These are phyloP conservation scores for Medicago arabica DNA, from an alignment of 306 rosid species.

Conservation along the genomic window DNA sequence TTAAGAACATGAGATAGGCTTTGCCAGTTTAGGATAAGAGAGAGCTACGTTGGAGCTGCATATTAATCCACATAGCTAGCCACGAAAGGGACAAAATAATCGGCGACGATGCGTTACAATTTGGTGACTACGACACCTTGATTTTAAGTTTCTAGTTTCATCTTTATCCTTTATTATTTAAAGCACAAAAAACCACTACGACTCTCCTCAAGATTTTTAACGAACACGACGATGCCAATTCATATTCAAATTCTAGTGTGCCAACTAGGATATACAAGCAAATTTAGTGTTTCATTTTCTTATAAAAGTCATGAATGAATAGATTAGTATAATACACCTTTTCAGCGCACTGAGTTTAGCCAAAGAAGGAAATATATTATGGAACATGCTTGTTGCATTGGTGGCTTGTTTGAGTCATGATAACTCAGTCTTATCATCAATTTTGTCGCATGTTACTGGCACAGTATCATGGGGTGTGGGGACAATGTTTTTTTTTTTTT, in stretches of 20 bases:
- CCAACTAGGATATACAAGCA: neutral
- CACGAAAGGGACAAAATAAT: conserved; percentile 37
- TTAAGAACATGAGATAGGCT: too few relatives aligned
- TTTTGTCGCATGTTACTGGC: neutral
- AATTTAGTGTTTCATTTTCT: neutral
- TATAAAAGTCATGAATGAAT: neutral
- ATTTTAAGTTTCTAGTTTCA: conserved; percentile 3
- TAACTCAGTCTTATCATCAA: neutral
- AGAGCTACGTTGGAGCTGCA: neutral
- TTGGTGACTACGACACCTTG: neutral
- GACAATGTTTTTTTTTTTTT: neutral
- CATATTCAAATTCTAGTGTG: neutral
- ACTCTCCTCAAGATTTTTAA: conserved; percentile 1
- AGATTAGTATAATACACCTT: neutral
- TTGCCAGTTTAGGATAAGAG: conserved; percentile 34
- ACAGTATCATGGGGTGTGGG: neutral
- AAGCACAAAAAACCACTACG: conserved; percentile 1
- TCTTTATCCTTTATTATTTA: conserved; percentile 36
- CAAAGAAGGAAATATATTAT: neutral
- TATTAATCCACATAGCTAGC: neutral
- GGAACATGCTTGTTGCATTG: neutral
- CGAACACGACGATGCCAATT: neutral
- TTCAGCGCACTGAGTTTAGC: neutral
- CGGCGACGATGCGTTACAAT: conserved; percentile 59
- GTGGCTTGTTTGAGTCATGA: neutral